Conservation (phyloP, 257 asterid species). For the Solanum peruvianum region DNA sequence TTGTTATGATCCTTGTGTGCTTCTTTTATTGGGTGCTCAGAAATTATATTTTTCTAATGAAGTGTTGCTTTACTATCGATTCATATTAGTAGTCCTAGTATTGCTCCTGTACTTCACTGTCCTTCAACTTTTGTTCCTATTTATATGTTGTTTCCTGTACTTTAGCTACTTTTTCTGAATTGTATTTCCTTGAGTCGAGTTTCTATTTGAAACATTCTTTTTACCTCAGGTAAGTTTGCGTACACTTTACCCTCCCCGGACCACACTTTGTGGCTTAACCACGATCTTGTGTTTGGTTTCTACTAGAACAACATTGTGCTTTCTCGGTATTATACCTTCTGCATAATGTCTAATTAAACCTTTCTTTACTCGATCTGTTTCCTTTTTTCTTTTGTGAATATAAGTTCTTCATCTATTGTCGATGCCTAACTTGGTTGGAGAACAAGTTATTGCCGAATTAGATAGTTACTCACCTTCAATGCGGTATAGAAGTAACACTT, state of each 20-base stretch:
- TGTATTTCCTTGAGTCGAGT: neutral
- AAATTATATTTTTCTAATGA: neutral
- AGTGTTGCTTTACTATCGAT: neutral
- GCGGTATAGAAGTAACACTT: neutral
- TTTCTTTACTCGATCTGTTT: neutral
- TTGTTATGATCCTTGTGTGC: neutral
- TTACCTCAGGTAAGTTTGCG: neutral
- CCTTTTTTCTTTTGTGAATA: neutral
- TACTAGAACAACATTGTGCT: neutral
- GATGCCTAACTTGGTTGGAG: neutral
- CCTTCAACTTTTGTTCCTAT: neutral
- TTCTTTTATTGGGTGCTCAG: neutral
- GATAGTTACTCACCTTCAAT: neutral
- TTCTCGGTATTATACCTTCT: neutral
- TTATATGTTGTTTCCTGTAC: neutral
- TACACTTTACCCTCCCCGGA: neutral
- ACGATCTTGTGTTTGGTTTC: neutral
- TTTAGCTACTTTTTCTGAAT: neutral
- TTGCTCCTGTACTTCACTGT: neutral
- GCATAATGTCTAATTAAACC: neutral
- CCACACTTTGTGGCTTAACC: neutral
- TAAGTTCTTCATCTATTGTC: neutral
- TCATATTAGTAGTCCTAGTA: neutral
- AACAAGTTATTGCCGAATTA: neutral
- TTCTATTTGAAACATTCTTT: neutral